These are phyloP conservation scores for Aquanectria penicillioides DNA, from an alignment of 2,329 filamentous ascomycete species.

Conservation along the genomic window DNA sequence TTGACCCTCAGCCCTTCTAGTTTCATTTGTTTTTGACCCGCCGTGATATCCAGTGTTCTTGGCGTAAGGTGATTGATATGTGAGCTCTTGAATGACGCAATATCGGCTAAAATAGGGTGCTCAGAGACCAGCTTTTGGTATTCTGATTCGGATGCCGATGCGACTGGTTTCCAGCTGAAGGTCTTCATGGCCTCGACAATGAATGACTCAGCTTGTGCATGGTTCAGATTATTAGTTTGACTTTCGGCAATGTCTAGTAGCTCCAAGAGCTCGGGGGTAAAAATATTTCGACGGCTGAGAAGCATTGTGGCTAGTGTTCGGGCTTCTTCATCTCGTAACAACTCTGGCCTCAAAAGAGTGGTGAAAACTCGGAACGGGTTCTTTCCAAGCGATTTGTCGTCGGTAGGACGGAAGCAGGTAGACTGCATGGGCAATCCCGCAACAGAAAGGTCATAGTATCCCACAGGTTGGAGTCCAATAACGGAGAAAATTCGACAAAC, in stretches of 20 bases:
- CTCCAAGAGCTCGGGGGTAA: conserved; percentile 49
- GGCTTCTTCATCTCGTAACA: conserved; percentile 47
- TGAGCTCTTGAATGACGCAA: conserved; percentile 52
- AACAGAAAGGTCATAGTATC: conserved; percentile 61
- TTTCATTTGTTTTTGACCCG: conserved; percentile 55
- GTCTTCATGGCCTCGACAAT: conserved; percentile 55
- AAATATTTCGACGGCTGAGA: conserved; percentile 52
- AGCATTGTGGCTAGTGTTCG: conserved; percentile 46
- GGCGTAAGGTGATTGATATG: conserved; percentile 67
- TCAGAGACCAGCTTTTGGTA: conserved; percentile 54
- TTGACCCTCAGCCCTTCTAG: conserved; percentile 55
- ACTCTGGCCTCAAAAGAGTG: conserved; percentile 51
- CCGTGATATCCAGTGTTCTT: conserved; percentile 58
- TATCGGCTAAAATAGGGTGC: conserved; percentile 60
- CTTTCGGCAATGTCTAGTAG: conserved; percentile 50
- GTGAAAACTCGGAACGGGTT: conserved; percentile 52
- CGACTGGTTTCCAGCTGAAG: conserved; percentile 58
- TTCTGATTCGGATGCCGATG: conserved; percentile 51
- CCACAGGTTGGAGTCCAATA: conserved; percentile 59
- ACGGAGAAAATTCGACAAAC: conserved; percentile 57
- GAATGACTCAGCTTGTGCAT: conserved; percentile 48
- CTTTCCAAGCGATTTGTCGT: conserved; percentile 43
- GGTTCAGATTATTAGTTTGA: conserved; percentile 40
- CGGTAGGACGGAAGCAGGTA: conserved; percentile 59
- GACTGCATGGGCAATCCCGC: conserved; percentile 62